phyloP scores from a whole-genome alignment of 2,329 filamentous ascomycete species.

The Cercospora nicotianae region DNA sequence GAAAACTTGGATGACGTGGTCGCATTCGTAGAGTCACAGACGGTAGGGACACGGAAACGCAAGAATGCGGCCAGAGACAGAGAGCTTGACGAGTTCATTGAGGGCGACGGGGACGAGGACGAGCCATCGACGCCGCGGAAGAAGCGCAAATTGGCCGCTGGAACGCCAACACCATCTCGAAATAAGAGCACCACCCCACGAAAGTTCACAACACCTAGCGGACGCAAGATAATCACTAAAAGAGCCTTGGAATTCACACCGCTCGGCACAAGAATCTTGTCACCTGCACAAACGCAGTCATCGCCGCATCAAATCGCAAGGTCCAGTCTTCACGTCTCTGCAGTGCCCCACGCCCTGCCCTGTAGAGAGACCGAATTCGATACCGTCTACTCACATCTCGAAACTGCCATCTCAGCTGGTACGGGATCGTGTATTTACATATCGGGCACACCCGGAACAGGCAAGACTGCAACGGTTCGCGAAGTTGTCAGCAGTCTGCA shows the following conservation, averaged over 20 bases:
- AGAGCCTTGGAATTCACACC: slow-evolving; percentile 94
- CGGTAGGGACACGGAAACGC: slow-evolving; percentile 67
- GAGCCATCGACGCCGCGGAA: slow-evolving; percentile 50
- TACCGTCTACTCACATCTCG: slow-evolving; percentile 88
- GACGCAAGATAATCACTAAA: slow-evolving; percentile 72
- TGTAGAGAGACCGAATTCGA: slow-evolving; percentile 91
- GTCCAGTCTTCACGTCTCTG: slow-evolving; percentile 86
- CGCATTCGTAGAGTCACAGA: slow-evolving; percentile 67
- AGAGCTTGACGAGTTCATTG: slow-evolving; percentile 49
- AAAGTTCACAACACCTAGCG: slow-evolving; percentile 62
- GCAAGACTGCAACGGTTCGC: slow-evolving; percentile 94
- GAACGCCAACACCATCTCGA: slow-evolving; percentile 47
- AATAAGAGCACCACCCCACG: slow-evolving; percentile 50
- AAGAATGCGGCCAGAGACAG: slow-evolving; percentile 35
- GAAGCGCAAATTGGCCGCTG: slow-evolving; percentile 49
- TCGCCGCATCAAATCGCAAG: slow-evolving; percentile 92
- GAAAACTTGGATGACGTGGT: slow-evolving; percentile 67
- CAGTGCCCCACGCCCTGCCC: slow-evolving; percentile 83
- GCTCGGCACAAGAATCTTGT: slow-evolving; percentile 81
- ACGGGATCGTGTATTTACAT: slow-evolving; percentile 98
- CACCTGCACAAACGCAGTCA: slow-evolving; percentile 69
- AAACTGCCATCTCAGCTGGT: slow-evolving; percentile 89
- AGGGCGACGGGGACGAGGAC: slow-evolving; percentile 43
- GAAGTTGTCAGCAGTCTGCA: slow-evolving; percentile 91
- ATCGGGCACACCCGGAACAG: slow-evolving; percentile 95